Evolutionary conservation across 2,329 filamentous ascomycete genomes (phyloP).

Genomic region (Esteya vermicola): DNA sequence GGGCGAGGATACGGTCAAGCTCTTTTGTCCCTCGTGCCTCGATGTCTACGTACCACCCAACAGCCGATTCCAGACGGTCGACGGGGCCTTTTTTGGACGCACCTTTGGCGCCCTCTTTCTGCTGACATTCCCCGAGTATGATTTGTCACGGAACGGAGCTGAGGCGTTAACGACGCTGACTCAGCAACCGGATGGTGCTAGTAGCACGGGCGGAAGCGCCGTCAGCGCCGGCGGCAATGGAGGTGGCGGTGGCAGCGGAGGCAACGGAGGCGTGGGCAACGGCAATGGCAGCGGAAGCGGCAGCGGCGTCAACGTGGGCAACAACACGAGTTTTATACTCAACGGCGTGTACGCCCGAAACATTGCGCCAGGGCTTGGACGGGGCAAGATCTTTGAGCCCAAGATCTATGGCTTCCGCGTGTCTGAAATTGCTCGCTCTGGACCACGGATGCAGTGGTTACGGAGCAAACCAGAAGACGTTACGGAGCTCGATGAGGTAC

Average conservation of each 20-base stretch:
- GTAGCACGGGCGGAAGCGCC: constrained; percentile 1
- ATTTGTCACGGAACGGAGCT: constrained; percentile 59
- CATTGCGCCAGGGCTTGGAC: constrained; percentile 74
- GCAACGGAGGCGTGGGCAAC: background rate
- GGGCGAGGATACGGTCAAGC: constrained; percentile 92
- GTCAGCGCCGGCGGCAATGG: background rate
- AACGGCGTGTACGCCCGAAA: constrained; percentile 83
- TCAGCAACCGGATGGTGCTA: constrained; percentile 7
- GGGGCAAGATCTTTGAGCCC: constrained; percentile 77
- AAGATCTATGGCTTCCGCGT: constrained; percentile 95
- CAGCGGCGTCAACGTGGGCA: background rate
- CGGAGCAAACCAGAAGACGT: constrained; percentile 70
- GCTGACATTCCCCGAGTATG: constrained; percentile 94
- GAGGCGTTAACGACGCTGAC: constrained; percentile 34
- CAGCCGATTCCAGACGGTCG: constrained; percentile 91
- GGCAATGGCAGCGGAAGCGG: constrained; percentile 1
- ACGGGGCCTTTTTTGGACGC: constrained; percentile 94
- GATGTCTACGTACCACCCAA: constrained; percentile 97
- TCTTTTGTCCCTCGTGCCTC: constrained; percentile 92
- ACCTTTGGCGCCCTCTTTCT: constrained; percentile 96
- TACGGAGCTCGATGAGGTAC: constrained; percentile 71
- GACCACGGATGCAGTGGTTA: constrained; percentile 94
- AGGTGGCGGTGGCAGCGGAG: background rate
- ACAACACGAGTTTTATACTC: constrained; percentile 31
- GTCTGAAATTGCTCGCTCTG: constrained; percentile 75